Evolutionary conservation across 768 basidiomycete species (phyloP).

Genomic region (Russula sp.): DNA sequence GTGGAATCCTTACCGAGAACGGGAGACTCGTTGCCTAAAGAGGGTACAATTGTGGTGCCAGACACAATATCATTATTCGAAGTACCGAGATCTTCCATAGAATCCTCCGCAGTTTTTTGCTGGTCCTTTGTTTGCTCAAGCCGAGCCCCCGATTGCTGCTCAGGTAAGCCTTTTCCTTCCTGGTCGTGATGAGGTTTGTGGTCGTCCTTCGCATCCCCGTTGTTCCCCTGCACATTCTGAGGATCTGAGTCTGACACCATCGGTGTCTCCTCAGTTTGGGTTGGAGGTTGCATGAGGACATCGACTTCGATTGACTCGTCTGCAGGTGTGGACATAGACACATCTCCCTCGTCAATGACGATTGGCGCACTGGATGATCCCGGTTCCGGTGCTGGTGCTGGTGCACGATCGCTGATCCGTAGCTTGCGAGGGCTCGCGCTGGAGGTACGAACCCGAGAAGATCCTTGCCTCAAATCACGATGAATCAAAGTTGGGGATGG

Average conservation of each 20-base stretch:
- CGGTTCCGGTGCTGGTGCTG: constrained; percentile 10
- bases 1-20: neutral
- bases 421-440: constrained; percentile 6
- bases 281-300: neutral
- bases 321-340: neutral
- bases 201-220: neutral
- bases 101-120: neutral
- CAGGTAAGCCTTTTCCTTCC: neutral
- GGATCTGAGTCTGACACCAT: neutral
- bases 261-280: neutral
- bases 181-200: constrained; percentile 1
- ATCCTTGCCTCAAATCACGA: constrained; percentile 15
- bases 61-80: neutral
- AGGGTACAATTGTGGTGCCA: neutral
- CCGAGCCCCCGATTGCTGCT: neutral
- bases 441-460: neutral
- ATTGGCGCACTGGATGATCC: constrained; percentile 23
- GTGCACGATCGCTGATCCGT: constrained; percentile 19
- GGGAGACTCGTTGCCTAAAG: constrained; percentile 3
- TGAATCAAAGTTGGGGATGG: neutral
- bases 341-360: constrained; percentile 24
- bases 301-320: neutral
- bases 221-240: constrained; percentile 6
- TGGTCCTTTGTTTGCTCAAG: neutral
- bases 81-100: neutral